Base-by-base conservation (phyloP, 2,329 filamentous ascomycete species). In the Capronia epimyces region DNA sequence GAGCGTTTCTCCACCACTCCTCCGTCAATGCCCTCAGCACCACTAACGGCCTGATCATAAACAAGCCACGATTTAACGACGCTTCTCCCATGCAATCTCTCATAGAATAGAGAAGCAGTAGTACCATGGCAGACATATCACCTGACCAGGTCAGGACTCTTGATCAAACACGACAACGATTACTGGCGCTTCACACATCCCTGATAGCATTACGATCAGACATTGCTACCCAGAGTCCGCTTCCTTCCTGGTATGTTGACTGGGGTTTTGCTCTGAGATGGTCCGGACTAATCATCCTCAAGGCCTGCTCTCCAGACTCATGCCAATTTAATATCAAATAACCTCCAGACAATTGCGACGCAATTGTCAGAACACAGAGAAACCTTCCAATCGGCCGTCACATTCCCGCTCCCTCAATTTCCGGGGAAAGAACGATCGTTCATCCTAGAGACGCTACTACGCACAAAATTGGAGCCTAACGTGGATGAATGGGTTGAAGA, bases 391-490 rank as follows among this genome's bases (percentile, higher is more conserved):
- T 80, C 81, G 48, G 76, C 88, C 45, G 84, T 86, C 57, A 79
- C 87, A 18, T 88, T 87, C 64, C 89, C 89, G 0, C 81, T 83
- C 10, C 86, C 87, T 1, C 82, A 83, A 66, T 93, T 80, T 68
- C 89, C 81, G 3, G 84, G 81, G 31, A 83, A 78, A 60, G 83
- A 78, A 3, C 82, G 87, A 52, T 81, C 86, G 66, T 63, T 65
- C 43, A 75, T 87, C 3, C 75, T 91, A 1, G 75, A 79, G 21
- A 80, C 84, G 61, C 74, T 95, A 1, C 73, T 94, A 25, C 83
- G 88, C 32, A 94, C 93, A 69, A 93, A 93, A 66, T 77, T 89
- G 43, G 88, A 93, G 59, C 87, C 87, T 0, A 76, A 80, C 20
- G 82, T 89, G 15, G 86, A 90, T 64, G 81, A 83, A 50, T 83